Conservation (phyloP, 1,139 yeast genomes). For the Zygosaccharomyces sapae region DNA sequence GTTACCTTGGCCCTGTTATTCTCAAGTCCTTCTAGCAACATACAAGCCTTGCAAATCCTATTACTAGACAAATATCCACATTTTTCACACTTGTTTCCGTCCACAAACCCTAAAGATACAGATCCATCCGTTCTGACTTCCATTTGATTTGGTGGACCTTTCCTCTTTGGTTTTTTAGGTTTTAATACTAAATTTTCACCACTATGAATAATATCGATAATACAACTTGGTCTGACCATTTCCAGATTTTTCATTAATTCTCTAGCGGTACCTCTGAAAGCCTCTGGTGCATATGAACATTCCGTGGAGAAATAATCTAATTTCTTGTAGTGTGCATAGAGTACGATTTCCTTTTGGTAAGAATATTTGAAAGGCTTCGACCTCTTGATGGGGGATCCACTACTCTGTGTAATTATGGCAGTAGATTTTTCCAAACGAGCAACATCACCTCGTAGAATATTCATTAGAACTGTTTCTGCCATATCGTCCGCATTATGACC, state of each 20-base stretch:
- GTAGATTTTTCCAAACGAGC: slow-evolving; percentile 91
- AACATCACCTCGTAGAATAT: slow-evolving; percentile 89
- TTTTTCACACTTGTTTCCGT: slow-evolving; percentile 73
- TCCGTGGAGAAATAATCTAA: slow-evolving; percentile 96
- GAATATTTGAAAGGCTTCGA: slow-evolving; percentile 95
- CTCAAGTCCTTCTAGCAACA: slow-evolving; percentile 79
- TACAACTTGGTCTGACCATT: slow-evolving; percentile 86
- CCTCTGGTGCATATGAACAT: slow-evolving; percentile 97
- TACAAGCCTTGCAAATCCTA: slow-evolving; percentile 88
- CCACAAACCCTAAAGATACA: slow-evolving; percentile 47
- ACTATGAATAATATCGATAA: slow-evolving; percentile 87
- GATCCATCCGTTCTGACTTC: slow-evolving; percentile 62
- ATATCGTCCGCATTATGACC: slow-evolving; percentile 99
- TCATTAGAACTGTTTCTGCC: slow-evolving; percentile 98
- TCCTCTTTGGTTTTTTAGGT: slow-evolving; percentile 43
- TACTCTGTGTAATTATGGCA: slow-evolving; percentile 72
- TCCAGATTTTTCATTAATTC: slow-evolving; percentile 86
- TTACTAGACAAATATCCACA: slow-evolving; percentile 93
- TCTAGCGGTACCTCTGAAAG: slow-evolving; percentile 96
- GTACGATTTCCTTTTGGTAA: slow-evolving; percentile 94
- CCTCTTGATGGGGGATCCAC: slow-evolving; percentile 79
- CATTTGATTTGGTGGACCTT: slow-evolving; percentile 37
- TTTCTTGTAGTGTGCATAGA: slow-evolving; percentile 94
- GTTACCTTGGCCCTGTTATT: slow-evolving; percentile 60
- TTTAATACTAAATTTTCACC: slow-evolving; percentile 81